A percentile compares a stretch with the other conserved stretches of the same genome.
These are phyloP conservation scores for Gossypium thurberi DNA, from an alignment of 345 rosid species.

Conservation along the genomic window DNA sequence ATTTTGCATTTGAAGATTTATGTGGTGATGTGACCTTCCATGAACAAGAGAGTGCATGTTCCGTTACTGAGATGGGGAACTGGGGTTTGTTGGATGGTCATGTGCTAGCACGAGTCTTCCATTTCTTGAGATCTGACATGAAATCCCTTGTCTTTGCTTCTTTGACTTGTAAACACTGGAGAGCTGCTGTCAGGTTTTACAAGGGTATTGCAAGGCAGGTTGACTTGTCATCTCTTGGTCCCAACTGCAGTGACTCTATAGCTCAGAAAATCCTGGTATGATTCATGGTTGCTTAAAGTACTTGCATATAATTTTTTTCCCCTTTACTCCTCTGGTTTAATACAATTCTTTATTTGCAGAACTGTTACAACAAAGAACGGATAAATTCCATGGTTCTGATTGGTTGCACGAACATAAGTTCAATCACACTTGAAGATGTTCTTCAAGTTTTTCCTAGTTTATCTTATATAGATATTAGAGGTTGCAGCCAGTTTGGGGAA, in stretches of 20 bases:
- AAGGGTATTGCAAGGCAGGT: constrained; percentile 65
- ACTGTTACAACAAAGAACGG: constrained; percentile 65
- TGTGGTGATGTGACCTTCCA: constrained; percentile 52
- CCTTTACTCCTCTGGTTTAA: constrained; percentile 21
- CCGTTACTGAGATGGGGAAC: constrained; percentile 33
- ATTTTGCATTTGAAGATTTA: constrained; percentile 66
- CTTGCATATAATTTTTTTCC: background rate
- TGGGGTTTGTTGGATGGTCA: constrained; percentile 86
- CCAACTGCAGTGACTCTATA: constrained; percentile 63
- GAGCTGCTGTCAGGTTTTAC: constrained; percentile 69
- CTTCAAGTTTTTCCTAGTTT: constrained; percentile 53
- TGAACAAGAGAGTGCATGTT: constrained; percentile 35
- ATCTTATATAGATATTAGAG: constrained; percentile 72
- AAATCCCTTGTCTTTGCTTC: constrained; percentile 74
- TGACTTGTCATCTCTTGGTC: constrained; percentile 71
- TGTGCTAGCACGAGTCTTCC: constrained; percentile 72
- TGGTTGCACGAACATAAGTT: constrained; percentile 75
- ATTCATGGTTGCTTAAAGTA: constrained; percentile 10
- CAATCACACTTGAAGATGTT: constrained; percentile 58
- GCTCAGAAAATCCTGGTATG: constrained; percentile 64
- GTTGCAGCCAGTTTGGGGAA: constrained; percentile 78
- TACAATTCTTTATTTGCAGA: constrained; percentile 47
- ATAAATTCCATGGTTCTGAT: constrained; percentile 60
- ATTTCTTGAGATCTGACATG: constrained; percentile 73
- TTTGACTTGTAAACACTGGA: constrained; percentile 90